Evolutionary conservation across 2,329 filamentous ascomycete species (phyloP).

Genomic region (Aspergillus tubingensis): DNA sequence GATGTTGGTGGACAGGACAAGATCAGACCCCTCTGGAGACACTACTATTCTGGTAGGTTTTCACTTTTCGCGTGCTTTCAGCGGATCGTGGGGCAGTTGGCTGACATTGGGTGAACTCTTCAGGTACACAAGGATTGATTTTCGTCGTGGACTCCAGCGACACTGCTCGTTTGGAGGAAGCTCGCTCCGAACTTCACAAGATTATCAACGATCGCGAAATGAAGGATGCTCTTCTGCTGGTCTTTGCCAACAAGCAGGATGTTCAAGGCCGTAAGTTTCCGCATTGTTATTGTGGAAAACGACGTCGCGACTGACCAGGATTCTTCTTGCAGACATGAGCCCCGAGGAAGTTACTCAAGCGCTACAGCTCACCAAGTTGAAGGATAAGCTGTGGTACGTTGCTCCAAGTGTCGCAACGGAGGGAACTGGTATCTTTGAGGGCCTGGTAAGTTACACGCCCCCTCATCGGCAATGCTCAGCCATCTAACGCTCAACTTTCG

Average conservation of each 20-base stretch:
- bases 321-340: slow-evolving; percentile 66
- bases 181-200: slow-evolving; percentile 87
- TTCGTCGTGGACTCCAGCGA: slow-evolving; percentile 98
- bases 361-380: slow-evolving; percentile 73
- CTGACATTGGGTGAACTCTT: slow-evolving; percentile 8
- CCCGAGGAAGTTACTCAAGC: slow-evolving; percentile 77
- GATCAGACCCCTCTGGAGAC: slow-evolving; percentile 94
- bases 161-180: slow-evolving; percentile 87
- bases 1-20: slow-evolving; percentile 99
- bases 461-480: neutral
- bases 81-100: neutral
- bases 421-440: slow-evolving; percentile 78
- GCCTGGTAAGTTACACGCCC: slow-evolving; percentile 57
- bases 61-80: neutral
- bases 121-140: slow-evolving; percentile 94
- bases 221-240: slow-evolving; percentile 88
- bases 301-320: slow-evolving; percentile 17
- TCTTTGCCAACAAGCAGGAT: slow-evolving; percentile 99
- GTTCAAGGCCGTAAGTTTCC: slow-evolving; percentile 68
- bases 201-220: slow-evolving; percentile 98
- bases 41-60: slow-evolving; percentile 79
- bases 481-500: slow-evolving; percentile 20
- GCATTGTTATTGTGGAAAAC: neutral
- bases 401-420: slow-evolving; percentile 80
- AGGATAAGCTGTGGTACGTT: slow-evolving; percentile 83